Conservation (phyloP, 2,329 filamentous ascomycete genomes). For the Rosellinia necatrix region DNA sequence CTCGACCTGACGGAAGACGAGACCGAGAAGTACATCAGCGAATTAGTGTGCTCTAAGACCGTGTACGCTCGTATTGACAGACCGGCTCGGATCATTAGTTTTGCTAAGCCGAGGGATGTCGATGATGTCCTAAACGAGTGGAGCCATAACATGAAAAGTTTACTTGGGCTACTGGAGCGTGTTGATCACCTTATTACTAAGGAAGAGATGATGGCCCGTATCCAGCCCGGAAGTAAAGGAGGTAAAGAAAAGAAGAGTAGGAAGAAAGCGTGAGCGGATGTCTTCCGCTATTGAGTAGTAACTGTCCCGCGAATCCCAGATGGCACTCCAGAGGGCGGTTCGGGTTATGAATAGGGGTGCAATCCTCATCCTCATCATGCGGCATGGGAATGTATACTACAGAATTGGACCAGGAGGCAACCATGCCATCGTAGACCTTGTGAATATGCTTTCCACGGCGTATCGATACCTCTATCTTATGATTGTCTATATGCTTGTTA, state of each 20-base stretch:
- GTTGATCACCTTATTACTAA: slow-evolving; percentile 99
- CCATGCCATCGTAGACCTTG: slow-evolving; percentile 29
- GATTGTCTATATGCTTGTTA: slow-evolving; percentile 15
- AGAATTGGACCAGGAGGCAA: slow-evolving; percentile 34
- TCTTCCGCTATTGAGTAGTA: slow-evolving; percentile 12
- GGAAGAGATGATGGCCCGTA: slow-evolving; percentile 99
- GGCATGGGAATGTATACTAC: slow-evolving; percentile 40
- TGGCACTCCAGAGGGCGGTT: slow-evolving; percentile 7
- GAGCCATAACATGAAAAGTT: slow-evolving; percentile 96
- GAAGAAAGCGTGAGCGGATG: slow-evolving; percentile 40
- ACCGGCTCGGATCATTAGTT: slow-evolving; percentile 88
- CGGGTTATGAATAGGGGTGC: slow-evolving; percentile 19
- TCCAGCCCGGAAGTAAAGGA: slow-evolving; percentile 67
- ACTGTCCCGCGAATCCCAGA: slow-evolving; percentile 21
- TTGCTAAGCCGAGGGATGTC: slow-evolving; percentile 91
- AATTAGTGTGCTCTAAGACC: slow-evolving; percentile 95
- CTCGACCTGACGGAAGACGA: slow-evolving; percentile 93
- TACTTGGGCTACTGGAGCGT: slow-evolving; percentile 81
- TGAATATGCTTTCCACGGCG: slow-evolving; percentile 29
- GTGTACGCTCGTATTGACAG: slow-evolving; percentile 98
- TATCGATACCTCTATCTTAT: slow-evolving; percentile 3
- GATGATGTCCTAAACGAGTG: slow-evolving; percentile 98
- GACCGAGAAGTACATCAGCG: slow-evolving; percentile 98
- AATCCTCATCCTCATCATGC: slow-evolving; percentile 34
- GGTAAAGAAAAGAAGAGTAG: slow-evolving; percentile 46